phyloP scores from a whole-genome alignment of 305 asterid species.

The Fraxinus sp. region DNA sequence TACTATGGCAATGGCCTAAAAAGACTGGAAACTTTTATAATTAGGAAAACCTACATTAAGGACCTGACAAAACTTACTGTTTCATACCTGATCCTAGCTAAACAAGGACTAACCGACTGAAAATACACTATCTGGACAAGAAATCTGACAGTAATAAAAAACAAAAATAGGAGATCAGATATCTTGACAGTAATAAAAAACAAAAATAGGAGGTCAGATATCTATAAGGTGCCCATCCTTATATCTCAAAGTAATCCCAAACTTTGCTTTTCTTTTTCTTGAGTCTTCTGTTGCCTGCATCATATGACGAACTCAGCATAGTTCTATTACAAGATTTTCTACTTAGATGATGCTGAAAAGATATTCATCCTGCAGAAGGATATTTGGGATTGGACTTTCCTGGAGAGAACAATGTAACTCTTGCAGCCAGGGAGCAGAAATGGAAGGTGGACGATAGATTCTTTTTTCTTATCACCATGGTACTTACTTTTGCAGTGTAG shows the following conservation, averaged over 20 bases:
- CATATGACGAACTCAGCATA: not conserved
- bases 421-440: constrained; percentile 42
- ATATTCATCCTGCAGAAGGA: constrained; percentile 30
- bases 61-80: not conserved
- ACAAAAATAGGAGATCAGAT: not conserved
- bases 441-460: constrained; percentile 79
- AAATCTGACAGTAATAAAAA: not conserved
- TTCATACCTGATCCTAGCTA: not conserved
- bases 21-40: not conserved
- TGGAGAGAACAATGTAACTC: constrained; percentile 53
- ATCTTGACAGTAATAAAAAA: not conserved
- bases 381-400: constrained; percentile 41
- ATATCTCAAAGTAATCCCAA: not conserved
- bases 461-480: constrained; percentile 35
- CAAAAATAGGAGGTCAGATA: not conserved
- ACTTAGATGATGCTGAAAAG: constrained; percentile 24
- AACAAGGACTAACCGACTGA: not conserved
- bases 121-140: not conserved
- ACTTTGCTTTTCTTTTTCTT: constrained; percentile 1
- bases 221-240: not conserved
- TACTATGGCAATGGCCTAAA: not conserved
- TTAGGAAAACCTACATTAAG: not conserved
- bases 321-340: constrained; percentile 20
- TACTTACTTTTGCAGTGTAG: constrained; percentile 15
- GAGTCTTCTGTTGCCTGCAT: not conserved